Base-by-base conservation (phyloP, 148 eudicot species). In the Chenopodium suecicum region DNA sequence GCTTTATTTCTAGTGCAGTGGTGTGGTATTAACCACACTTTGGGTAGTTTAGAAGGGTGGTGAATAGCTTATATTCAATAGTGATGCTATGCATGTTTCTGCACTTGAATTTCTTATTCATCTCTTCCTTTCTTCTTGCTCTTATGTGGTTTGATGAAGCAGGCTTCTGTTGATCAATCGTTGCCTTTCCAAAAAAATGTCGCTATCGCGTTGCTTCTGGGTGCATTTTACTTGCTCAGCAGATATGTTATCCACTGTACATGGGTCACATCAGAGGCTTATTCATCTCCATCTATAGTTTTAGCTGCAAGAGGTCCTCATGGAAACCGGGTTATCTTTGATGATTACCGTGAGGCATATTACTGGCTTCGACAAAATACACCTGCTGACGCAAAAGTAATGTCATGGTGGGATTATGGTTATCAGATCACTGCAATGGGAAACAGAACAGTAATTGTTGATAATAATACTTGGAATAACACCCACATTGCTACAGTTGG, bases 381-480 rank as follows among this genome's bases (percentile, higher is more conserved):
- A 44, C 94, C 98, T 80, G 82, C 87, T 73, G 97, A 96, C 90
- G 99, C 98, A 29, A 96, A 96, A 84, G 86, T 96, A 56, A 96
- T 96, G 99, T 96, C 99, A 25, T 96, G 99, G 99, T 96, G 99
- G 99, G 99, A 96, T 86, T 96, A 96, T 88, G 99, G 99, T 62
- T 96, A 96, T 84, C 99, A 96, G 85, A 96, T 96, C 76, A 96
- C 98, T 74, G 99, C 99, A 70, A 96, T 96, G 99, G 99, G 97
- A 73, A 96, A 96, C 87, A 83, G 99, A 85, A 94, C 97, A 23
- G 99, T 96, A 50, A 96, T 96, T 88, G 99, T 96, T 60, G 99
- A 96, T 84, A 96, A 96, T 81, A 96, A 96, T 88, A 94, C 99
- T 37, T 96, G 99, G 99, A 96, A 96, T 82, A 96, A 96, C 82